Evolutionary conservation across 1,139 yeast species (phyloP).

Genomic region (Candida frijolesensis): DNA sequence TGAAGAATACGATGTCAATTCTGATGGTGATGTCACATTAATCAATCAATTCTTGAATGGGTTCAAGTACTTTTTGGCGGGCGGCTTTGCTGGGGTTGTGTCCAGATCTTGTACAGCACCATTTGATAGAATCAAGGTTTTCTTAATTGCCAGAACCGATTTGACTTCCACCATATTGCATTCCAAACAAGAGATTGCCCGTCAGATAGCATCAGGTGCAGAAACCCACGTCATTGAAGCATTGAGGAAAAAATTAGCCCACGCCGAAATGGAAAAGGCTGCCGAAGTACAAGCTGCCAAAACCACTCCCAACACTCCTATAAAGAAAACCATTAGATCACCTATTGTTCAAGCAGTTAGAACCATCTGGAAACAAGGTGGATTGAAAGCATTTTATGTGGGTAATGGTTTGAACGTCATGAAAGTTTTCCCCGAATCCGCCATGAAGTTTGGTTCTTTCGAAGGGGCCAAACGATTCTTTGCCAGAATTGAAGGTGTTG

Average conservation of each 20-base stretch:
- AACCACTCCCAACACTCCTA: slow-evolving; percentile 25
- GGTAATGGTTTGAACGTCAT: slow-evolving; percentile 94
- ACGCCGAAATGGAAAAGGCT: slow-evolving; percentile 27
- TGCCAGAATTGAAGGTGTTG: slow-evolving; percentile 76
- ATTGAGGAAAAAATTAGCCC: slow-evolving; percentile 30
- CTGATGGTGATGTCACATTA: slow-evolving; percentile 91
- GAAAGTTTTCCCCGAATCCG: slow-evolving; percentile 95
- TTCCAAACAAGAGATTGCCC: slow-evolving; percentile 53
- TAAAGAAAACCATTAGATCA: slow-evolving; percentile 50
- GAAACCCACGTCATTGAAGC: slow-evolving; percentile 40
- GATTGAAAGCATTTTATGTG: slow-evolving; percentile 82
- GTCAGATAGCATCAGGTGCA: slow-evolving; percentile 40
- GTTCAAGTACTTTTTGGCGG: slow-evolving; percentile 88
- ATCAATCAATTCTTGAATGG: slow-evolving; percentile 81
- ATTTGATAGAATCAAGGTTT: slow-evolving; percentile 90
- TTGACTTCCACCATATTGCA: slow-evolving; percentile 67
- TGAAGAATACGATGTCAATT: slow-evolving; percentile 76
- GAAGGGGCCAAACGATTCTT: slow-evolving; percentile 81
- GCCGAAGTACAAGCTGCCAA: slow-evolving; percentile 15
- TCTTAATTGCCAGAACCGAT: slow-evolving; percentile 89
- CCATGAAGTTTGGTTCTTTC: slow-evolving; percentile 95
- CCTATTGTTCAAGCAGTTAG: slow-evolving; percentile 80
- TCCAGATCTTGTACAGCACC: slow-evolving; percentile 99
- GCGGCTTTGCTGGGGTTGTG: slow-evolving; percentile 93
- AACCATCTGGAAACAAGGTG: slow-evolving; percentile 86